Conservation (phyloP, 1,284 basidiomycete genomes). For the Puccinia triticina region DNA sequence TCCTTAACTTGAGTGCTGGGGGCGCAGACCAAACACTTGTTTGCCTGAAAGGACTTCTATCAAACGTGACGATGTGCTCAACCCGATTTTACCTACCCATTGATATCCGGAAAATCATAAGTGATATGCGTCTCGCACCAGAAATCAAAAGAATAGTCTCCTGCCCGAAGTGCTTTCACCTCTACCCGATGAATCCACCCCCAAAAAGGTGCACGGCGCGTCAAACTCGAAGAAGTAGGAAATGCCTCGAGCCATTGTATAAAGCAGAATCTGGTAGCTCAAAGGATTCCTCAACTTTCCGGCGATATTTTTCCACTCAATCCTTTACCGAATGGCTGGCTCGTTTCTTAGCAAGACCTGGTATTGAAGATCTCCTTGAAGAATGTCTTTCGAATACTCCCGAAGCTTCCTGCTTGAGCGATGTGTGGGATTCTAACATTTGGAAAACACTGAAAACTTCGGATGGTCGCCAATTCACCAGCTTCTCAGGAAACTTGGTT, state of each 20-base stretch:
- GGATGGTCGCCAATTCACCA: background rate
- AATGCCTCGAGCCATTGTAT: slow-evolving; percentile 6
- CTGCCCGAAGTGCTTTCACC: background rate
- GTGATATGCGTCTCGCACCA: background rate
- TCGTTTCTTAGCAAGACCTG: background rate
- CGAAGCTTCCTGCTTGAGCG: background rate
- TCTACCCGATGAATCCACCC: background rate
- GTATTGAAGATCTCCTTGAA: slow-evolving; percentile 22
- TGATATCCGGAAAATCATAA: background rate
- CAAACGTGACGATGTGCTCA: background rate
- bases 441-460: background rate
- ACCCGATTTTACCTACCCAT: background rate
- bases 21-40: background rate
- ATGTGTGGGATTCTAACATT: slow-evolving; percentile 19
- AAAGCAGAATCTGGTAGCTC: background rate
- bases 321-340: background rate
- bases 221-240: background rate
- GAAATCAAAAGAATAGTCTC: slow-evolving; percentile 4
- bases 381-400: background rate
- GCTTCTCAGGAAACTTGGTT: background rate
- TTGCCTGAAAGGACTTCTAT: background rate
- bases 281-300: background rate
- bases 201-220: background rate
- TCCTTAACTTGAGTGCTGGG: background rate
- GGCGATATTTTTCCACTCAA: slow-evolving; percentile 1